Evolutionary conservation across 768 basidiomycete species (phyloP), one percentile per base, ranked within the genome.

Genomic region (Tulasnella sp.): DNA sequence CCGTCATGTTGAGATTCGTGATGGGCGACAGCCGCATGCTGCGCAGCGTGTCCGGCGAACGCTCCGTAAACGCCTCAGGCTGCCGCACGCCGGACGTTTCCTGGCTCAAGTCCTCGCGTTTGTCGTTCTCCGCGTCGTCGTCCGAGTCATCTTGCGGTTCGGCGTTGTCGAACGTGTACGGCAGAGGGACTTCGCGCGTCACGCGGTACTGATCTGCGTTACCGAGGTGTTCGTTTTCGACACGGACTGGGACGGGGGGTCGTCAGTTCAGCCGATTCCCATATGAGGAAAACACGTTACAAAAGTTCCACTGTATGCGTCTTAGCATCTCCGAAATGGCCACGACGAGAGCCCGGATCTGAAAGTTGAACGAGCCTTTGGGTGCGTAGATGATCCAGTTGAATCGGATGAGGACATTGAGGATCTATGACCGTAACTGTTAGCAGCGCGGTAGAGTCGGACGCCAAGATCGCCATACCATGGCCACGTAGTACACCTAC

Each of bases 151-250:
- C 55, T n/a, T 42, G 31, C 11, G 31, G 27, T 23, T 42, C 31
- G 2, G 41, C 25, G 31, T 46, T 42, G 45, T 43, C 45, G 55
- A 57, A 57, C 12, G 41, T 23, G 41, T 93, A 94, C 1, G 89
- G 90, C 32, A 96, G 69, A 0, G 88, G 85, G 12, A 90, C 80
- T 64, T 96, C 90, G 23, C 83, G 75, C 1, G 85, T 89, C 40
- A 86, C 80, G 21, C 91, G 87, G 67, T 89, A 94, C 63, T 91
- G 89, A 75, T 89, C 88, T 68, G 86, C 80, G 67, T 96, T 96
- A 73, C 87, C 86, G 25, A 93, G 70, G 62, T 96, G 92, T 70
- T 96, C 92, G 69, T 86, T 91, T 68, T 93, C 87, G 39, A 89
- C 70, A 62, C 87, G 86, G 68, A 78, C 83, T 87, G 62, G 9